A percentile compares a stretch with the other conserved stretches of the same genome.
Evolutionary conservation across 495 filamentous ascomycete species (phyloP).

Genomic region (Penicillium samsonianum): DNA sequence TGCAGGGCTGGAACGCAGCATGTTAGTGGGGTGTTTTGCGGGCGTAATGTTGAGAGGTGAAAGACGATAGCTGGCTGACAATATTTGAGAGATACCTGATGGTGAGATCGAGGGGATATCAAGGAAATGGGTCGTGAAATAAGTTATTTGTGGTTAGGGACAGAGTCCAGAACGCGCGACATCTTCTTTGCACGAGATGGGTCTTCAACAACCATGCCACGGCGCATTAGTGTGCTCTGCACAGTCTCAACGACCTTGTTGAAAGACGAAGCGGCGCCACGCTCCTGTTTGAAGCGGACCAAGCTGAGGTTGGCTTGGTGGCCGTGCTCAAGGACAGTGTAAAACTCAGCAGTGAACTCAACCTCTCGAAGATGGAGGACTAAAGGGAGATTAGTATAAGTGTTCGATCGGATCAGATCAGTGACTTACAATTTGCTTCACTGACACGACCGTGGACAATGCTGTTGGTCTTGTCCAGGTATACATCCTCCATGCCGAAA

Average conservation of each 20-base stretch:
- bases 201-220: slow-evolving; percentile 69
- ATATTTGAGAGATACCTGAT: not conserved
- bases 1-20: slow-evolving; percentile 29
- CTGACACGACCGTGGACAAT: slow-evolving; percentile 75
- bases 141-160: slow-evolving; percentile 23
- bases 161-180: slow-evolving; percentile 40
- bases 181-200: slow-evolving; percentile 63
- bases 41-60: slow-evolving; percentile 1
- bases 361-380: slow-evolving; percentile 76
- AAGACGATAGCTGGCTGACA: not conserved
- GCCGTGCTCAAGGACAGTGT: slow-evolving; percentile 79
- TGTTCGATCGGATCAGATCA: not conserved
- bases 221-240: slow-evolving; percentile 55
- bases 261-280: slow-evolving; percentile 84
- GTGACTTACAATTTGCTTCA: slow-evolving; percentile 70
- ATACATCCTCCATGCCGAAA: slow-evolving; percentile 75
- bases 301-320: slow-evolving; percentile 67
- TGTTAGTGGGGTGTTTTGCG: slow-evolving; percentile 5
- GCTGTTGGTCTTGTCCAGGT: slow-evolving; percentile 70
- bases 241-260: slow-evolving; percentile 77
- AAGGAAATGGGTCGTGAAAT: not conserved
- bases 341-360: slow-evolving; percentile 78
- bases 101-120: not conserved
- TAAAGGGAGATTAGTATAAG: slow-evolving; percentile 30
- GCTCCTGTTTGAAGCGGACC: slow-evolving; percentile 82